Conservation (phyloP, 2,329 filamentous ascomycete species). For the Sclerotinia minor region DNA sequence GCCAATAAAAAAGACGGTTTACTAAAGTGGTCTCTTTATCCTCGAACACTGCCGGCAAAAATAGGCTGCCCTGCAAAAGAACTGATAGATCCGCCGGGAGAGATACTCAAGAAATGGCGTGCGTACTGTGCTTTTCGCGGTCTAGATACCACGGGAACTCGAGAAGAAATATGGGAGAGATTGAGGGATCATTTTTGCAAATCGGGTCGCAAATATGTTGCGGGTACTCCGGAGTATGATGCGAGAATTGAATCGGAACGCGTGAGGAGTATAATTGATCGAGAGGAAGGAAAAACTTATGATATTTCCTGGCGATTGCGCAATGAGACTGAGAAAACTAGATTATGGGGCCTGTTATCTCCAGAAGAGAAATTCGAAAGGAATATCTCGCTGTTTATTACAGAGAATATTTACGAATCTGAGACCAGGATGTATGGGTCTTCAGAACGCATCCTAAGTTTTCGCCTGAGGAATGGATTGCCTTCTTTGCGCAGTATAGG, state of each 20-base stretch:
- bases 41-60: neutral
- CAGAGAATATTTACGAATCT: neutral
- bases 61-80: neutral
- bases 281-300: neutral
- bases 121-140: conserved; percentile 2
- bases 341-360: neutral
- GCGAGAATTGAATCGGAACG: neutral
- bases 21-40: neutral
- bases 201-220: neutral
- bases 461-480: neutral
- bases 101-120: neutral
- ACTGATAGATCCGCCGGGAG: neutral
- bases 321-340: neutral
- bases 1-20: neutral
- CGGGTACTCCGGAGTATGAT: no score
- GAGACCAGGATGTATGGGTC: neutral
- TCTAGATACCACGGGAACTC: neutral
- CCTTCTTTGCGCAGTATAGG: neutral
- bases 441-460: neutral
- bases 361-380: conserved; percentile 1
- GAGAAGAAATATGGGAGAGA: neutral
- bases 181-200: neutral
- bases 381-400: neutral
- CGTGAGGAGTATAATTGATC: neutral
- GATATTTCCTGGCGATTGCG: neutral